These are phyloP conservation scores for Dioscorea zingiberensis DNA, from an alignment of 106 monocot genomes.

Conservation along the genomic window DNA sequence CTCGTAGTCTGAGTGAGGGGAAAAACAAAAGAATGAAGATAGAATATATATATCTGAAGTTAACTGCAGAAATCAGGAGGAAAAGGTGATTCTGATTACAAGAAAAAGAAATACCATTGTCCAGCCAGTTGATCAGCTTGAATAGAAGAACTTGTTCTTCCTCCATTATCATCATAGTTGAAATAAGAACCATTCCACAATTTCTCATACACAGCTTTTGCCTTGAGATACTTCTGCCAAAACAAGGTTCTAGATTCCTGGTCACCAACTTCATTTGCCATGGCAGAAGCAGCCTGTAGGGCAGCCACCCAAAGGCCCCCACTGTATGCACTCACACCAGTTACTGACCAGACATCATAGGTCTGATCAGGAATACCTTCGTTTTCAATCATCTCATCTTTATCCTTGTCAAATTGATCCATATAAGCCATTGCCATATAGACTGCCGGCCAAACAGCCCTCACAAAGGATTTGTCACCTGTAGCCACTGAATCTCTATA, in stretches of 20 bases:
- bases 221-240: conserved; percentile 52
- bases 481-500: conserved; percentile 51
- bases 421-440: conserved; percentile 71
- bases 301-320: conserved; percentile 80
- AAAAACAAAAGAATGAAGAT: too few species aligned
- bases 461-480: conserved; percentile 46
- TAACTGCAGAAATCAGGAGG: neutral
- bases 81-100: neutral
- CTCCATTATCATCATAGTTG: conserved; percentile 64
- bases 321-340: conserved; percentile 60
- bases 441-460: conserved; percentile 64
- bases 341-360: conserved; percentile 62
- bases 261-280: conserved; percentile 55
- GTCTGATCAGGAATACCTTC: conserved; percentile 73
- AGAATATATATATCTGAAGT: too few species aligned
- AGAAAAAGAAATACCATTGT: conserved; percentile 66
- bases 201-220: conserved; percentile 60
- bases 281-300: conserved; percentile 52
- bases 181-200: conserved; percentile 97
- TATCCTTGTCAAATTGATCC: conserved; percentile 78
- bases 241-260: conserved; percentile 51
- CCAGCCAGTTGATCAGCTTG: conserved; percentile 95
- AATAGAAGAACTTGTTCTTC: conserved; percentile 48
- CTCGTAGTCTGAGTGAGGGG: too few species aligned
- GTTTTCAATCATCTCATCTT: conserved; percentile 76